phyloP scores from a whole-genome alignment of 352 stramenopile genomes.

The Poterioochromonas sp. region DNA sequence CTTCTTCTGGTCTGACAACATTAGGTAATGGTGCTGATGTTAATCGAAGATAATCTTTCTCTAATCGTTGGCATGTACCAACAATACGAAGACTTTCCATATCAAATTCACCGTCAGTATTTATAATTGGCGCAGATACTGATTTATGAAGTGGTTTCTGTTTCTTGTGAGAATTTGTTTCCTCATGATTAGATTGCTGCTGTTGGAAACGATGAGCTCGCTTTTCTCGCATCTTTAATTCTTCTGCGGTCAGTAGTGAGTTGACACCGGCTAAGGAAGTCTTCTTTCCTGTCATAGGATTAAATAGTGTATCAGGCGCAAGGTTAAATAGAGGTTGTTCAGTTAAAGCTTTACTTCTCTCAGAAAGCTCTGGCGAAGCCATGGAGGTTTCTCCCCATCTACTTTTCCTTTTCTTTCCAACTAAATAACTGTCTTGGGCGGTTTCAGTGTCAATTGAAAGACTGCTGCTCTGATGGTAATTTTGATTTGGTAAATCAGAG shows the following conservation, averaged over 20 bases:
- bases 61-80: conserved; percentile 81
- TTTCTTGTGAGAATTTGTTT: neutral
- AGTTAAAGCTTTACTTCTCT: neutral
- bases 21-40: conserved; percentile 85
- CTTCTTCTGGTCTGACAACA: conserved; percentile 79
- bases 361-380: neutral
- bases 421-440: neutral
- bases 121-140: too few relatives aligned
- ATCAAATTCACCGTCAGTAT: conserved; percentile 2
- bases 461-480: too few relatives aligned
- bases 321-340: too few relatives aligned
- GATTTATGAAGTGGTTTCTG: neutral
- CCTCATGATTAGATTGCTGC: neutral
- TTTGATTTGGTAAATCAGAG: too few relatives aligned
- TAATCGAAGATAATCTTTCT: conserved; percentile 97
- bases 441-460: neutral
- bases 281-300: neutral
- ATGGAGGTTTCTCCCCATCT: neutral
- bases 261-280: neutral
- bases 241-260: too few relatives aligned
- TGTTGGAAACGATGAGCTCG: conserved; percentile 11
- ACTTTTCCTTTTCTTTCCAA: neutral
- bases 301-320: neutral
- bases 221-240: neutral
- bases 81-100: conserved; percentile 6